Conservation (phyloP, 139 green algal species). For the Haematococcus sp. region DNA sequence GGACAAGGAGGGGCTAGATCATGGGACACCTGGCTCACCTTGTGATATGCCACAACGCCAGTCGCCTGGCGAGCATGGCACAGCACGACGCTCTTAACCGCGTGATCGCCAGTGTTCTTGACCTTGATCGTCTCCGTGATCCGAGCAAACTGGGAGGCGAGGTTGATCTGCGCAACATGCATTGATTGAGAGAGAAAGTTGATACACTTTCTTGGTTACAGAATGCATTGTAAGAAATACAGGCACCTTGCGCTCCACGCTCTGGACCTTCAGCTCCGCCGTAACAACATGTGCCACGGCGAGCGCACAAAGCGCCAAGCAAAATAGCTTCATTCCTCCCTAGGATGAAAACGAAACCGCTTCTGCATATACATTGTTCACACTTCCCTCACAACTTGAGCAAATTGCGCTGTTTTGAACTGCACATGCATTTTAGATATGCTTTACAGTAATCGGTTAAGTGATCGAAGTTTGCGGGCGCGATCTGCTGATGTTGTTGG, state of each 20-base stretch:
- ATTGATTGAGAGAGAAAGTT: too few species aligned
- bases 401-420: too few species aligned
- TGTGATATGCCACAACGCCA: constrained; percentile 25
- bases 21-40: constrained; percentile 30
- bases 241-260: too few species aligned
- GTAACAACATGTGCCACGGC: too few species aligned
- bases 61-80: constrained; percentile 28
- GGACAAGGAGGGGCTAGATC: background rate
- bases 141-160: constrained; percentile 32
- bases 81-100: constrained; percentile 22
- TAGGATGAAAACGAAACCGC: too few species aligned
- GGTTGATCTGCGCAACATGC: constrained; percentile 30
- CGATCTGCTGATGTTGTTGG: too few species aligned
- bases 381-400: too few species aligned
- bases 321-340: background rate
- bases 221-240: background rate
- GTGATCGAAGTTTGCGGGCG: too few species aligned
- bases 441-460: too few species aligned
- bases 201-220: background rate
- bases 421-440: too few species aligned
- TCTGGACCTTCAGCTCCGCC: too few species aligned
- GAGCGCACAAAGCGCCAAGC: background rate
- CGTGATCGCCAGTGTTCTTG: constrained; percentile 41
- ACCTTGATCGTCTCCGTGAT: constrained; percentile 45
- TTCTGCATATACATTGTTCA: too few species aligned